Base-by-base conservation (phyloP, 73 alveolate genomes). In the Durusdinium trenchii region DNA sequence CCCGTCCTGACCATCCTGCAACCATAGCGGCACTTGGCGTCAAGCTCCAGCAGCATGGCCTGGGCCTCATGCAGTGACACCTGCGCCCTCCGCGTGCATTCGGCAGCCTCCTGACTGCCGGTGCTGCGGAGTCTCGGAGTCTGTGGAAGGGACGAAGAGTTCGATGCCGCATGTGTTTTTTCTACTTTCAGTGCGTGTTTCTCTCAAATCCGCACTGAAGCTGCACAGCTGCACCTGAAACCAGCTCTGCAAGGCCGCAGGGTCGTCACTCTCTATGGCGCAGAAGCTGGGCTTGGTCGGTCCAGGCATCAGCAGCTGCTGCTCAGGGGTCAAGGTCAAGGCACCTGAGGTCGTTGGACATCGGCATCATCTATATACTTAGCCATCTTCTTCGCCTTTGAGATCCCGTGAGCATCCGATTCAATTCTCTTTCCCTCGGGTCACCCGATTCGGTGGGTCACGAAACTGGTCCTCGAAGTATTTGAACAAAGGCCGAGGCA, bases 221-320 rank as follows among this genome's bases (percentile, higher is more conserved):
- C 81, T 18, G 42, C 81, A 9, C 32, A n/a, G 43, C 81, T 10
- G 6, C 52, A 75, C 94, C 94, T 84, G 94, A 51, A 84, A 84
- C 94, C 94, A 84, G 73, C 94, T n/a, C 76, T 51, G 94, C 9
- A 84, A 40, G 54, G 94, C 48, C 40, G 94, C 94, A 73, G 51
- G 32, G 94, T 84, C 91, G 35, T 81, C 94, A 2, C 94, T 75
- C 7, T 51, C 60, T n/a, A n/a, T n/a, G 23, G 98, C 76, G 51
- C 84, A 73, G 60, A 91, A 91, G 89, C 57, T 76, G 47, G 91
- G 91, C 54, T 69, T 76, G 46, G 57, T 30, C 57, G 78, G 78
- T 38, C 85, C 98, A 28, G 90, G 98, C 98, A 91, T 91, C 98
- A 91, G 89, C 98, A 91, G 78, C 98, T 76, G 98, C 98, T 69